phyloP scores from a whole-genome alignment of 495 filamentous ascomycete genomes.

The Pyronema omphalodes region DNA sequence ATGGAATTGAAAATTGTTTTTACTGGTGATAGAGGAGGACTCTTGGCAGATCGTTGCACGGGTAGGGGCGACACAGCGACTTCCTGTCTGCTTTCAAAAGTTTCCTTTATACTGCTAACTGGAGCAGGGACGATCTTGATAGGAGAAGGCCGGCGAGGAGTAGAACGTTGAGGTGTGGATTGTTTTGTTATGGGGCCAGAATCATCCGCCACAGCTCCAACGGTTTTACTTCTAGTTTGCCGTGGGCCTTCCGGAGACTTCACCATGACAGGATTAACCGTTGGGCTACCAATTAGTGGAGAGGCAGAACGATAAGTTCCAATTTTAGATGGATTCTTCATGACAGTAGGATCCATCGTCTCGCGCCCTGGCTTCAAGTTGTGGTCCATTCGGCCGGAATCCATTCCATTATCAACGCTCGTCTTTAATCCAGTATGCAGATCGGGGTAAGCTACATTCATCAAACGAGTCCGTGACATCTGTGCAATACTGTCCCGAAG shows the following conservation, averaged over 20 bases:
- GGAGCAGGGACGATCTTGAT: conserved; percentile 1
- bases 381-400: no score
- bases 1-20: conserved; percentile 1
- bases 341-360: no score
- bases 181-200: background rate
- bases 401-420: no score
- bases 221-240: conserved; percentile 12
- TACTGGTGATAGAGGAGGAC: background rate
- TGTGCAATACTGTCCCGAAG: no score
- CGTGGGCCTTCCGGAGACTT: background rate
- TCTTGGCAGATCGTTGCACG: background rate
- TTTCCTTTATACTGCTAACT: background rate
- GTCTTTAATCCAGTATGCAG: no score
- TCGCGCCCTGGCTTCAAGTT: no score
- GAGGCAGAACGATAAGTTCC: no score
- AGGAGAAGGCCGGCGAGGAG: background rate
- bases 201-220: background rate
- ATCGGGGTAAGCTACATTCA: no score
- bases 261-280: background rate
- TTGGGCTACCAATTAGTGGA: no score
- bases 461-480: no score
- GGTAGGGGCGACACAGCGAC: background rate
- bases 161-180: background rate
- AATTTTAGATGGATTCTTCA: no score
- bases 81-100: background rate